These are phyloP conservation scores for Cladosporium velox DNA, from an alignment of 2,329 filamentous ascomycete genomes.

Conservation along the genomic window DNA sequence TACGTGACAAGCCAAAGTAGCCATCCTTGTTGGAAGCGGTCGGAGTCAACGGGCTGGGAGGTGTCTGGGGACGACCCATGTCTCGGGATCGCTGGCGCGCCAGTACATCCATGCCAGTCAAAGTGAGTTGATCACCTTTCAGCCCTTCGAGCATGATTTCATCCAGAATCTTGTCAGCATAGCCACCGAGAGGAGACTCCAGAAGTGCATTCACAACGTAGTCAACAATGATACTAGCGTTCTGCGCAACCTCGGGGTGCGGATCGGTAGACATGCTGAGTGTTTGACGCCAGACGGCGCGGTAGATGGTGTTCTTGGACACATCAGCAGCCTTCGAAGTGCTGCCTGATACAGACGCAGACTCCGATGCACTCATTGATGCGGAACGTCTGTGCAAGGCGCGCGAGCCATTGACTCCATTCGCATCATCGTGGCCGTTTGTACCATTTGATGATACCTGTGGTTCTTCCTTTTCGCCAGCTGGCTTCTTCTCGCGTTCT, in stretches of 20 bases:
- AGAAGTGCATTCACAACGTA: slow-evolving; percentile 77
- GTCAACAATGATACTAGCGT: slow-evolving; percentile 83
- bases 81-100: slow-evolving; percentile 47
- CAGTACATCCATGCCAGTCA: slow-evolving; percentile 27
- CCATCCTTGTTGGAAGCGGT: slow-evolving; percentile 56
- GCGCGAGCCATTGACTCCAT: slow-evolving; percentile 23
- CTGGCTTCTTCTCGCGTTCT: slow-evolving; percentile 52
- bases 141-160: slow-evolving; percentile 56
- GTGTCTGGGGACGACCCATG: slow-evolving; percentile 51
- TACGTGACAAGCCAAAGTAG: slow-evolving; percentile 64
- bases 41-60: slow-evolving; percentile 46
- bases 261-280: slow-evolving; percentile 90
- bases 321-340: slow-evolving; percentile 42
- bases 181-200: slow-evolving; percentile 71
- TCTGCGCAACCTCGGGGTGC: slow-evolving; percentile 86
- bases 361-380: slow-evolving; percentile 57
- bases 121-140: slow-evolving; percentile 33
- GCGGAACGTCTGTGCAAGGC: slow-evolving; percentile 32
- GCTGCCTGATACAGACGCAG: slow-evolving; percentile 40
- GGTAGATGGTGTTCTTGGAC: slow-evolving; percentile 87
- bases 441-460: slow-evolving; percentile 15
- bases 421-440: slow-evolving; percentile 14
- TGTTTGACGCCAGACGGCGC: slow-evolving; percentile 91
- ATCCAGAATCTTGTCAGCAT: slow-evolving; percentile 71
- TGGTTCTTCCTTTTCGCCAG: slow-evolving; percentile 26